These are phyloP conservation scores for Neonectria coccinea DNA, from an alignment of 2,329 filamentous ascomycete genomes.

Conservation along the genomic window DNA sequence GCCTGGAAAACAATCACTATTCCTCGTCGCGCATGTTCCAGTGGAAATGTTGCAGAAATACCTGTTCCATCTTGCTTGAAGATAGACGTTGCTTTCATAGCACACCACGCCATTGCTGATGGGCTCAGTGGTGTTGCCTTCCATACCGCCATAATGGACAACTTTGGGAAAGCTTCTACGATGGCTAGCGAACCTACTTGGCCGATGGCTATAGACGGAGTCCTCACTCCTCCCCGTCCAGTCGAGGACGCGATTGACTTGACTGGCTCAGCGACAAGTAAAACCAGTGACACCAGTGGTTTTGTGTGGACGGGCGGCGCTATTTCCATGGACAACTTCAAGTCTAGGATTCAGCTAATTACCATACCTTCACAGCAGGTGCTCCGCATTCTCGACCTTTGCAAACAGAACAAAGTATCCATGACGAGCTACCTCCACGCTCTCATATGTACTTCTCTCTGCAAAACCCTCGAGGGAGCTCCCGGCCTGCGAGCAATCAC, in stretches of 20 bases:
- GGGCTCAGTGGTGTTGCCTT: constrained; percentile 28
- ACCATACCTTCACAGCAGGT: not conserved
- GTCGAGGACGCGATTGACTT: constrained; percentile 25
- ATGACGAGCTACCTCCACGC: constrained; percentile 23
- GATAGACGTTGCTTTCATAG: constrained; percentile 20
- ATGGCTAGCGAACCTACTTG: not conserved
- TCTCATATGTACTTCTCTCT: constrained; percentile 2
- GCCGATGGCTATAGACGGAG: constrained; percentile 10
- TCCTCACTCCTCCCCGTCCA: not conserved
- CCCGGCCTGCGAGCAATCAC: constrained; percentile 13
- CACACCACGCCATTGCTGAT: constrained; percentile 31
- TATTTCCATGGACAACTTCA: not conserved
- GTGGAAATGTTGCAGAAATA: not conserved
- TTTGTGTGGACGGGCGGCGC: constrained; percentile 11
- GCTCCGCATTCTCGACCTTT: not conserved
- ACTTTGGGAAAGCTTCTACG: not conserved
- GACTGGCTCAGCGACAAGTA: not conserved
- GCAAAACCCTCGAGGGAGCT: fast-evolving
- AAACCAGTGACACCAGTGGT: not conserved
- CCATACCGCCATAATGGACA: constrained; percentile 12
- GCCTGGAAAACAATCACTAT: constrained; percentile 27
- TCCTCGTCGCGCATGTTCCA: not conserved
- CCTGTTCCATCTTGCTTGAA: not conserved
- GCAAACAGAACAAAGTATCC: constrained; percentile 17
- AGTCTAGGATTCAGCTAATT: constrained; percentile 14